Percentiles rank a stretch among this genome's conserved stretches.
Evolutionary conservation across 1,284 basidiomycete genomes (phyloP).

Genomic region (Vanrija sp.): DNA sequence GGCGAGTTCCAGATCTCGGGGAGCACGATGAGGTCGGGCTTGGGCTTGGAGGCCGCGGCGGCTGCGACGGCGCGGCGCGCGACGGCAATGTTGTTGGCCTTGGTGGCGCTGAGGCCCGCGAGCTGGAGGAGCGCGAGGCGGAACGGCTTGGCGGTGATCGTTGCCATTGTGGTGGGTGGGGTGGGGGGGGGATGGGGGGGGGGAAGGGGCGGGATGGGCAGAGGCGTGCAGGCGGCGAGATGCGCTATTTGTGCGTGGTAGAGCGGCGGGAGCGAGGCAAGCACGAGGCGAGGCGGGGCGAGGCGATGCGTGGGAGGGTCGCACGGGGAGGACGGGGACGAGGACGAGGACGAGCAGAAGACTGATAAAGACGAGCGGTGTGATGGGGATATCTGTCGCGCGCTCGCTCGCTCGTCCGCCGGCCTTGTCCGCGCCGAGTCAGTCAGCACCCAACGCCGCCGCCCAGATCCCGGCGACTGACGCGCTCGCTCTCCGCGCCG

Average conservation of each 20-base stretch:
- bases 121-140: constrained; percentile 82
- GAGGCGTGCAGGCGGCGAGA: neutral
- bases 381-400: too few species aligned
- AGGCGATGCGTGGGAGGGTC: too few species aligned
- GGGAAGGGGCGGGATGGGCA: neutral
- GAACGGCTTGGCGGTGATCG: constrained; percentile 59
- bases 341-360: too few species aligned
- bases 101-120: constrained; percentile 64
- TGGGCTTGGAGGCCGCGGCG: constrained; percentile 56
- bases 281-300: too few species aligned
- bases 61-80: constrained; percentile 71
- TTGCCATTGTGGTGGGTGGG: constrained; percentile 29
- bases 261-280: neutral
- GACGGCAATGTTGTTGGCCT: constrained; percentile 69
- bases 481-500: too few species aligned
- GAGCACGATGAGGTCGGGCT: constrained; percentile 77
- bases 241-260: neutral
- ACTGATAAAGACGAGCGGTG: too few species aligned
- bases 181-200: neutral
- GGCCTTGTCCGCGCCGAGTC: too few species aligned
- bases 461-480: too few species aligned
- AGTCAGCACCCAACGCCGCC: too few species aligned
- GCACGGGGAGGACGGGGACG: too few species aligned
- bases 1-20: constrained; percentile 99
- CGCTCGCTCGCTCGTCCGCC: too few species aligned